A percentile compares a stretch with the other conserved stretches of the same genome.
These are phyloP conservation scores for Mikania micrantha DNA, from an alignment of 129 eudicot genomes.

Conservation along the genomic window DNA sequence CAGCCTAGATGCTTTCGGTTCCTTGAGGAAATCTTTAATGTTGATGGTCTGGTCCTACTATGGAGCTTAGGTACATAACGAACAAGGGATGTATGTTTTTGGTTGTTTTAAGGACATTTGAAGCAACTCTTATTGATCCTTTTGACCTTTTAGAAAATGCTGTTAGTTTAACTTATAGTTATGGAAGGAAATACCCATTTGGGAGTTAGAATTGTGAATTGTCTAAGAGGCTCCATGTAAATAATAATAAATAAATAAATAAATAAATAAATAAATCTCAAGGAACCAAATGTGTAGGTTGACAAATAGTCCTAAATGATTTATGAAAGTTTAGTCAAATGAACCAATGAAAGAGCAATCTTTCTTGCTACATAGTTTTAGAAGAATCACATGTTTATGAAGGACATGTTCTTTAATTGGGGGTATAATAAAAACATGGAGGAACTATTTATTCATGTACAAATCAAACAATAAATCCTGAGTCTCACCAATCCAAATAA, in stretches of 20 bases:
- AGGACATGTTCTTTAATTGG: not conserved
- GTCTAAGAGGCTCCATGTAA: not conserved
- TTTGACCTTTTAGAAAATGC: not conserved
- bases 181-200: not conserved
- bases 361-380: too few species aligned
- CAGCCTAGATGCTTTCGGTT: conserved; percentile 1
- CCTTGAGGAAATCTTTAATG: not conserved
- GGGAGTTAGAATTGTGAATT: not conserved
- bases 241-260: too few species aligned
- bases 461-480: not conserved
- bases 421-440: not conserved
- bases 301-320: not conserved
- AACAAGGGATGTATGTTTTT: not conserved
- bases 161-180: not conserved
- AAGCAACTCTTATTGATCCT: not conserved
- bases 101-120: not conserved
- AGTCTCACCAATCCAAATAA: not conserved
- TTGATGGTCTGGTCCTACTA: not conserved
- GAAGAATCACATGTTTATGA: not conserved
- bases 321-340: too few species aligned
- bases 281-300: conserved; percentile 1
- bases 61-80: not conserved
- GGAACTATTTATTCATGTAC: not conserved
- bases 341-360: too few species aligned
- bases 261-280: not conserved